Percentiles rank a stretch among this genome's conserved stretches.
Evolutionary conservation across 768 basidiomycete genomes (phyloP).

Genomic region (Phylloporus sp.): DNA sequence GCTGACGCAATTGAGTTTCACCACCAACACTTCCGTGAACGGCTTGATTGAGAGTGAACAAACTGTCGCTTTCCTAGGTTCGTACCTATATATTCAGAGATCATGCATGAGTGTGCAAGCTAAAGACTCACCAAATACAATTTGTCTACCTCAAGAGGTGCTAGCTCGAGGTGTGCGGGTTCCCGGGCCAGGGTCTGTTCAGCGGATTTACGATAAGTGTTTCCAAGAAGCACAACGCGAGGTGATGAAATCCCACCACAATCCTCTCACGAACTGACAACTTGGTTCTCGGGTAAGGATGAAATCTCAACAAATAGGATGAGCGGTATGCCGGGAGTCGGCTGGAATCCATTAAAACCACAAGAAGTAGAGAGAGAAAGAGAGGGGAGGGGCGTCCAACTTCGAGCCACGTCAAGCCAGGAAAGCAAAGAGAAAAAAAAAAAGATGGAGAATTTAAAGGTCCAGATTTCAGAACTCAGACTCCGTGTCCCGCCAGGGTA

Average conservation of each 20-base stretch:
- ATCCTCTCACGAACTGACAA: constrained; percentile 24
- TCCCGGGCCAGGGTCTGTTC: constrained; percentile 10
- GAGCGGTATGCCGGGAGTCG: constrained; percentile 25
- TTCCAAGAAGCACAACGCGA: constrained; percentile 5
- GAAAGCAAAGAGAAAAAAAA: constrained; percentile 1
- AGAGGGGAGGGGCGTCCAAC: not conserved
- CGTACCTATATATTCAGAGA: not conserved
- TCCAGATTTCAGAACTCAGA: constrained; percentile 19
- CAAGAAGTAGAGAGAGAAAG: not conserved
- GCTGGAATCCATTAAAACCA: constrained; percentile 11
- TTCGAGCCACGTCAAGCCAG: constrained; percentile 2
- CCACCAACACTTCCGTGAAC: constrained; percentile 1
- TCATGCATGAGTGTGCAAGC: not conserved
- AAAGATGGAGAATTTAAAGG: not conserved
- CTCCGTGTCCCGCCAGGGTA: constrained; percentile 23
- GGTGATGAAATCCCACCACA: constrained; percentile 10
- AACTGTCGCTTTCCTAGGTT: constrained; percentile 9
- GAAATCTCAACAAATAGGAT: constrained; percentile 26
- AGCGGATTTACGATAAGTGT: not conserved
- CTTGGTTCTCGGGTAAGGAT: too few species aligned
- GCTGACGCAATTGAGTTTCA: constrained; percentile 3
- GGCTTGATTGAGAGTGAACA: constrained; percentile 1
- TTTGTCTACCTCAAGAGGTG: not conserved
- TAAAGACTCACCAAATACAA: constrained; percentile 4
- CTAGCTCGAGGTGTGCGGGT: not conserved